These are phyloP conservation scores for Cercospora citrullina DNA, from an alignment of 2,329 filamentous ascomycete genomes.

Conservation along the genomic window DNA sequence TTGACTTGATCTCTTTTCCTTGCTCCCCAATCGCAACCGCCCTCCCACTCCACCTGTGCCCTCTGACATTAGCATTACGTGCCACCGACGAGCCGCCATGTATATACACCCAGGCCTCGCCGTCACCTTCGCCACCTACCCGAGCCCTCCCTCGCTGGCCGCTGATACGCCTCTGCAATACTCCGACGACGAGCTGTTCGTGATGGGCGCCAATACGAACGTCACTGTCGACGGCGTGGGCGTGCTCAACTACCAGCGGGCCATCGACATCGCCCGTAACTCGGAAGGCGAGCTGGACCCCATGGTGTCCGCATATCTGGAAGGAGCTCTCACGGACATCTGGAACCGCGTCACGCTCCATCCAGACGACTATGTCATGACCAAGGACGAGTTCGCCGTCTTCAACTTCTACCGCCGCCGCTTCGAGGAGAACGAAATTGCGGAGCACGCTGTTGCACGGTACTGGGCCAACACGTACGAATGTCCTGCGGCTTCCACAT, in stretches of 20 bases:
- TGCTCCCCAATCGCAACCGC: constrained; percentile 1
- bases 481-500: constrained; percentile 15
- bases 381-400: constrained; percentile 74
- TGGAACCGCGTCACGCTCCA: constrained; percentile 67
- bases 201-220: constrained; percentile 47
- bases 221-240: constrained; percentile 41
- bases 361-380: constrained; percentile 71
- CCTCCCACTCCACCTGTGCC: constrained; percentile 12
- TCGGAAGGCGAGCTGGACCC: constrained; percentile 67
- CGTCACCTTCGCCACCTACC: constrained; percentile 29
- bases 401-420: constrained; percentile 81
- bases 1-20: constrained; percentile 13
- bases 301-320: constrained; percentile 63
- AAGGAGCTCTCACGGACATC: constrained; percentile 62
- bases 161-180: constrained; percentile 21
- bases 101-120: constrained; percentile 24
- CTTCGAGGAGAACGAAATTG: constrained; percentile 56
- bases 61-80: constrained; percentile 19
- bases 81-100: constrained; percentile 19
- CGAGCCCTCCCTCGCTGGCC: constrained; percentile 32
- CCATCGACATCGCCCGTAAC: constrained; percentile 74
- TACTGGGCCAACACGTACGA: constrained; percentile 54
- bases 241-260: constrained; percentile 59
- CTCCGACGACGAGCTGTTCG: constrained; percentile 26
- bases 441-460: constrained; percentile 55